Conservation (phyloP, 2,329 filamentous ascomycete genomes). For the Diaporthe amygdali region DNA sequence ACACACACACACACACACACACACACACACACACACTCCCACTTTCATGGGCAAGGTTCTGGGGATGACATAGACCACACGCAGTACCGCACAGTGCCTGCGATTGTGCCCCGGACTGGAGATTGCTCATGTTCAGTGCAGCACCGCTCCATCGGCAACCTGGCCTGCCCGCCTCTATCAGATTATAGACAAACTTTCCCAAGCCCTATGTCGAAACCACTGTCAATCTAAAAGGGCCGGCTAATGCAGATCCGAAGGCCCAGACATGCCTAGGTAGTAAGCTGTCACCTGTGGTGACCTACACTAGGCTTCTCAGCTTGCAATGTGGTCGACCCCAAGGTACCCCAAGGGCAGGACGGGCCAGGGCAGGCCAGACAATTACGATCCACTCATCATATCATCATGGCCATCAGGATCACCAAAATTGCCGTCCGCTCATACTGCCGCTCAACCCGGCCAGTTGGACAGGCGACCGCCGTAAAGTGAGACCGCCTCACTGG, state of each 20-base stretch:
- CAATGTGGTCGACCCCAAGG: too few relatives aligned
- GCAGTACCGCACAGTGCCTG: neutral
- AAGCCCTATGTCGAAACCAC: constrained; percentile 1
- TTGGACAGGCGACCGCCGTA: neutral
- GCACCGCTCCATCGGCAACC: neutral
- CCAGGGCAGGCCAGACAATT: constrained; percentile 6
- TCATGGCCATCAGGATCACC: constrained; percentile 8
- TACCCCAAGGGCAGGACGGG: too few relatives aligned
- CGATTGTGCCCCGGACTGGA: neutral
- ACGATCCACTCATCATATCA: neutral
- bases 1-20: neutral
- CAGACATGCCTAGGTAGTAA: constrained; percentile 7
- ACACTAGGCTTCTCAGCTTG: neutral
- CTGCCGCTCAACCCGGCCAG: neutral
- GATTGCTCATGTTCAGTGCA: neutral
- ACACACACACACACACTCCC: neutral
- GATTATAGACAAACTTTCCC: neutral
- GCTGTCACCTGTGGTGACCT: neutral
- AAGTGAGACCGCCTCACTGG: constrained; percentile 13
- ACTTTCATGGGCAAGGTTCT: neutral
- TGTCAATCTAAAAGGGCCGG: constrained; percentile 9
- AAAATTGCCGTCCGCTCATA: neutral
- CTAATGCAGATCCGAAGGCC: constrained; percentile 14
- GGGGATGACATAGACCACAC: neutral
- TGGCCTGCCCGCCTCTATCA: neutral